phyloP scores from a whole-genome alignment of 441 rosid genomes.

The Populus hybrid region DNA sequence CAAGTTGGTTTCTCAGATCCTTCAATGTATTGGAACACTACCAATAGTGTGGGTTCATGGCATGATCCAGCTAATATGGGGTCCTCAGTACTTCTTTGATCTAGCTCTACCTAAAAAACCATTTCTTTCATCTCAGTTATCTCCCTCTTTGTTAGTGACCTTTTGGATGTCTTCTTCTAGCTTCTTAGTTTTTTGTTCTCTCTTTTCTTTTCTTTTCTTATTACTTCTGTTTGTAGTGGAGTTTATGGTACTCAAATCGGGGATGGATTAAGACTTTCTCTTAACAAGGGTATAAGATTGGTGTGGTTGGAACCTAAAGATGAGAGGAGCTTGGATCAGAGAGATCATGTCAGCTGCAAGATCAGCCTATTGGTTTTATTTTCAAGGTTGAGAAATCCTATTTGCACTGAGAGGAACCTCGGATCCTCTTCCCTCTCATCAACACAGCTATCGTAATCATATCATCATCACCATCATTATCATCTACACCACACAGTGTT shows the following conservation, averaged over 20 bases:
- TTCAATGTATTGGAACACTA: conserved; percentile 45
- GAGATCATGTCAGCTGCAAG: conserved; percentile 78
- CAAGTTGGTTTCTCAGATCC: conserved; percentile 50
- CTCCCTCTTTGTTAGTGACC: conserved; percentile 39
- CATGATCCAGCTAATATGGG: conserved; percentile 51
- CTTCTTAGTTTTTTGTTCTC: conserved; percentile 6
- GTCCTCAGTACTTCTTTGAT: conserved; percentile 59
- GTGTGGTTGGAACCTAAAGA: conserved; percentile 23
- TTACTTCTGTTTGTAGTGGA: conserved; percentile 24
- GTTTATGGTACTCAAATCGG: conserved; percentile 19
- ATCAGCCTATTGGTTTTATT: conserved; percentile 43
- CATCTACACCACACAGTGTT: conserved; percentile 10
- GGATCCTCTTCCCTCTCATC: conserved; percentile 57
- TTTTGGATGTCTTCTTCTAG: conserved; percentile 13
- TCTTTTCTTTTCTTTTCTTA: neutral
- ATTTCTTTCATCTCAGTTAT: conserved; percentile 20
- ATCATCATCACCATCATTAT: conserved; percentile 13
- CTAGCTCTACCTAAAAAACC: conserved; percentile 29
- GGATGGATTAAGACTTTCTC: conserved; percentile 3
- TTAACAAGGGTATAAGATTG: neutral
- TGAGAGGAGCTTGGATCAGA: conserved; percentile 69
- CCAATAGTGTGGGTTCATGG: conserved; percentile 40
- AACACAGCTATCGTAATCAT: conserved; percentile 7
- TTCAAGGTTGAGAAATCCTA: conserved; percentile 35
- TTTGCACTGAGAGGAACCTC: conserved; percentile 84